Evolutionary conservation across 176 grass and related monocot species (phyloP).

Genomic region (Musa acuminata): DNA sequence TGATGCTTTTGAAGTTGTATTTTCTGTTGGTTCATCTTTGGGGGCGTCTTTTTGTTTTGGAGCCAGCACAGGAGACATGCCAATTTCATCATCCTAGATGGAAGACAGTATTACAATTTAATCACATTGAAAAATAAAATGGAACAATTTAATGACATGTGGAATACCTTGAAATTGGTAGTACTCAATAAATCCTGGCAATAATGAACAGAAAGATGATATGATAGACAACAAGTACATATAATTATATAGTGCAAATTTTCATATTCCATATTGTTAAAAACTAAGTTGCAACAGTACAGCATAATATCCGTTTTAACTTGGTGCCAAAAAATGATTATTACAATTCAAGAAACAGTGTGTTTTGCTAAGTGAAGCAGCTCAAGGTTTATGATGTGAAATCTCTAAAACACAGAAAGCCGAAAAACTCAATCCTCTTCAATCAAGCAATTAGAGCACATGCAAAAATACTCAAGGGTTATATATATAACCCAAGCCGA

Average conservation of each 20-base stretch:
- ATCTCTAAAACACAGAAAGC: no score
- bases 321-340: not conserved
- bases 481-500: no score
- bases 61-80: constrained; percentile 62
- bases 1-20: constrained; percentile 46
- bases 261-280: not conserved
- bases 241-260: not conserved
- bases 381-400: not conserved
- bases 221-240: not conserved
- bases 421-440: no score
- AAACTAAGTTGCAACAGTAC: not conserved
- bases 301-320: not conserved
- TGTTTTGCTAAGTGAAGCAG: not conserved
- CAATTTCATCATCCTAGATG: constrained; percentile 65
- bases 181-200: not conserved
- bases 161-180: no score
- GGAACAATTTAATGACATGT: not conserved
- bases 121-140: not conserved
- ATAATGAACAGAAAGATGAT: not conserved
- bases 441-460: not conserved
- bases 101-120: constrained; percentile 5
- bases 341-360: constrained; percentile 1
- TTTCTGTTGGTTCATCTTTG: constrained; percentile 77
- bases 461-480: not conserved
- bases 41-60: constrained; percentile 66